Conservation (phyloP, 805 yeast genomes). For the Pichia membranifaciens region DNA sequence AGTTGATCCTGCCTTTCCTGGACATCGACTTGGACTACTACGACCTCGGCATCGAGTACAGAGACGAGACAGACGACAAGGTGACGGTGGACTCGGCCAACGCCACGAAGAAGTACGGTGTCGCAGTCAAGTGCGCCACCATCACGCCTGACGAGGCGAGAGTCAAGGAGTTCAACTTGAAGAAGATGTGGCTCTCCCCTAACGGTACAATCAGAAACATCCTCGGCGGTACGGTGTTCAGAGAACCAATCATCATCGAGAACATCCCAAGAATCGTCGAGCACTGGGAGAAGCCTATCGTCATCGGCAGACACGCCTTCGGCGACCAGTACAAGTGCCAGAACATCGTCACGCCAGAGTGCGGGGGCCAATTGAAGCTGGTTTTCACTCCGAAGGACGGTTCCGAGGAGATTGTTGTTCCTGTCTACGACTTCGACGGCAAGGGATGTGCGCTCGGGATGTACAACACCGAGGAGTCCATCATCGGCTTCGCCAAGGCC, state of each 20-base stretch:
- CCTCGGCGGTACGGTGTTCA: constrained; percentile 92
- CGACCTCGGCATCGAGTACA: constrained; percentile 79
- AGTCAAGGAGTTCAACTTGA: constrained; percentile 82
- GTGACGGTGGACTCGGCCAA: constrained; percentile 86
- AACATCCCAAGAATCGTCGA: constrained; percentile 87
- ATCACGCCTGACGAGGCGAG: constrained; percentile 98
- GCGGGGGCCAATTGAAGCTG: constrained; percentile 73
- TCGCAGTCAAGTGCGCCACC: constrained; percentile 96
- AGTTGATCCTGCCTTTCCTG: constrained; percentile 77
- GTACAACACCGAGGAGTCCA: constrained; percentile 95
- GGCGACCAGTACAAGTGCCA: constrained; percentile 97
- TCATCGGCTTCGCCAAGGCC: constrained; percentile 84
- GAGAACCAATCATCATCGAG: constrained; percentile 87
- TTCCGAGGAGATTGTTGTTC: constrained; percentile 44
- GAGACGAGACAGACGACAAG: constrained; percentile 84
- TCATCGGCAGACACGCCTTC: constrained; percentile 95
- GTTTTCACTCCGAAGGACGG: constrained; percentile 71
- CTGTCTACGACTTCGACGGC: constrained; percentile 62
- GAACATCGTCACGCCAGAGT: constrained; percentile 67
- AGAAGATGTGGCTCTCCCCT: constrained; percentile 97
- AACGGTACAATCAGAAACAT: constrained; percentile 96
- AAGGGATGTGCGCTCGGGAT: constrained; percentile 84
- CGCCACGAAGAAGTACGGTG: constrained; percentile 83
- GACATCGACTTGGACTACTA: constrained; percentile 87
- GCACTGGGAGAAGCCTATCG: constrained; percentile 91